Conservation (phyloP, 2,329 filamentous ascomycete species). For the Penicillium fuscoglaucum region DNA sequence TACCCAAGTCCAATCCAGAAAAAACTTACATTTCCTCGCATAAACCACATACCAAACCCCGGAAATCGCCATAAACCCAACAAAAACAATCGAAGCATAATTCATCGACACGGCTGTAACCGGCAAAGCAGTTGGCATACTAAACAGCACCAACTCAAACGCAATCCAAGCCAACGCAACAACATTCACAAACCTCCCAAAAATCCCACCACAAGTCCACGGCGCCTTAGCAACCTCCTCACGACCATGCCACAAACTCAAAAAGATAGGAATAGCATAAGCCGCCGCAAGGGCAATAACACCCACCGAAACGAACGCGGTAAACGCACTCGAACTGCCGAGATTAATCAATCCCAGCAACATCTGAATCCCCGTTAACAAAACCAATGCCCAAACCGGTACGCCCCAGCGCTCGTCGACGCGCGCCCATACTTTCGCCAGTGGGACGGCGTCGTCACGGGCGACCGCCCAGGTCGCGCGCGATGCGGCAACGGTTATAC, state of each 20-base stretch:
- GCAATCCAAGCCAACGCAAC: slow-evolving; percentile 53
- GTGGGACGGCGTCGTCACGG: slow-evolving; percentile 47
- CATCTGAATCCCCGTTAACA: slow-evolving; percentile 51
- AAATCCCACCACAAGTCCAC: slow-evolving; percentile 49
- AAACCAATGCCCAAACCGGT: slow-evolving; percentile 45
- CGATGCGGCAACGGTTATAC: slow-evolving; percentile 54
- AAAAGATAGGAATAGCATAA: slow-evolving; percentile 58
- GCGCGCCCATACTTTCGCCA: slow-evolving; percentile 39
- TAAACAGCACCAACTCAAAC: slow-evolving; percentile 57
- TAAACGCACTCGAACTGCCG: slow-evolving; percentile 49
- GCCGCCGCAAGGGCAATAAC: slow-evolving; percentile 58
- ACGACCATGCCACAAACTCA: slow-evolving; percentile 51
- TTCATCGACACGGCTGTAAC: slow-evolving; percentile 57
- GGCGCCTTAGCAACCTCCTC: slow-evolving; percentile 50
- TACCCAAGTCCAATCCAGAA: neutral
- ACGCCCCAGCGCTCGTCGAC: slow-evolving; percentile 40
- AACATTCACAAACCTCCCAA: slow-evolving; percentile 50
- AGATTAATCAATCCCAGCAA: slow-evolving; percentile 53
- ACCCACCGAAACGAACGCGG: slow-evolving; percentile 55
- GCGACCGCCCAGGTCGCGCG: slow-evolving; percentile 50
- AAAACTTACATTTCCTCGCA: slow-evolving; percentile 51
- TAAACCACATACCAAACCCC: slow-evolving; percentile 54
- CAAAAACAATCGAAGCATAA: slow-evolving; percentile 60
- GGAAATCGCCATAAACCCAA: slow-evolving; percentile 54
- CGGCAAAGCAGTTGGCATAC: slow-evolving; percentile 54